Conservation (phyloP, 2,329 filamentous ascomycete genomes). For the Chrysoporthe austroafricana region DNA sequence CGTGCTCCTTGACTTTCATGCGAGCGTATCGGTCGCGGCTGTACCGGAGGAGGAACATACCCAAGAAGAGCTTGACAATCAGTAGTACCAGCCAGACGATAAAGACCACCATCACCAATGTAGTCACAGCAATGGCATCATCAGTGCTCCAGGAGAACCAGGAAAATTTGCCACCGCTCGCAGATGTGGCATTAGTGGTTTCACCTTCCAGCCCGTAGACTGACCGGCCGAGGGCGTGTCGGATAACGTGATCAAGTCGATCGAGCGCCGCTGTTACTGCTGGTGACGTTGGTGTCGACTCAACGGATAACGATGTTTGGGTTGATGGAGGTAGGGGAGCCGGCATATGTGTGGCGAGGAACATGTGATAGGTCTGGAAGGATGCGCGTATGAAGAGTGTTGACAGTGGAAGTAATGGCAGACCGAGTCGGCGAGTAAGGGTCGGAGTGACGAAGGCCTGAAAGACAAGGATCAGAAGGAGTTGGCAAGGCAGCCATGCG, state of each 20-base stretch:
- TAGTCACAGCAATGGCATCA: slow-evolving; percentile 73
- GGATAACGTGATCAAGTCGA: slow-evolving; percentile 77
- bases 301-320: slow-evolving; percentile 67
- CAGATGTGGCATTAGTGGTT: slow-evolving; percentile 29
- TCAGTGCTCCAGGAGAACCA: slow-evolving; percentile 68
- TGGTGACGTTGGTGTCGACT: slow-evolving; percentile 69
- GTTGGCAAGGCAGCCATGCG: neutral
- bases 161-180: slow-evolving; percentile 40
- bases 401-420: slow-evolving; percentile 89
- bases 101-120: slow-evolving; percentile 86
- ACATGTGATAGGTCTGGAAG: slow-evolving; percentile 98
- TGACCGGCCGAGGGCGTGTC: slow-evolving; percentile 74
- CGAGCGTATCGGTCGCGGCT: slow-evolving; percentile 76
- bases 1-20: slow-evolving; percentile 75
- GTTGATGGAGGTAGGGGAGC: slow-evolving; percentile 69
- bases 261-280: slow-evolving; percentile 78
- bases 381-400: slow-evolving; percentile 95
- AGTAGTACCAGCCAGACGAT: slow-evolving; percentile 84
- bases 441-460: slow-evolving; percentile 90
- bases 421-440: slow-evolving; percentile 82
- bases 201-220: slow-evolving; percentile 64
- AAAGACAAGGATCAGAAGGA: neutral
- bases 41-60: slow-evolving; percentile 83
- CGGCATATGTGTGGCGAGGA: slow-evolving; percentile 84
- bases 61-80: slow-evolving; percentile 81